These are phyloP conservation scores for Phytophthora pluvialis DNA, from an alignment of 352 stramenopile genomes.

Conservation along the genomic window DNA sequence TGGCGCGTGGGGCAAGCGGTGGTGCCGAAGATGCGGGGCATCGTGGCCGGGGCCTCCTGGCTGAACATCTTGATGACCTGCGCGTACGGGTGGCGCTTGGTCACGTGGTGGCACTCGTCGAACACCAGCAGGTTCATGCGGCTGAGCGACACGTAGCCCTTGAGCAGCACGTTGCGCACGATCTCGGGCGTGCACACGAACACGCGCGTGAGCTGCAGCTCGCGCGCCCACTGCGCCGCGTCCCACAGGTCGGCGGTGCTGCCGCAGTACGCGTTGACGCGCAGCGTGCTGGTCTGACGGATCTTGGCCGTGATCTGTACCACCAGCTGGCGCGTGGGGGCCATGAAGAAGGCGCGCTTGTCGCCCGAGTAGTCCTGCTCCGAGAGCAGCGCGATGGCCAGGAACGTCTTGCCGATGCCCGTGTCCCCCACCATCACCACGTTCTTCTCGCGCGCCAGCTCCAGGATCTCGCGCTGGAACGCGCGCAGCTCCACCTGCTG, in stretches of 20 bases:
- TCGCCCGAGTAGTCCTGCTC: constrained; percentile 77
- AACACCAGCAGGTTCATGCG: constrained; percentile 89
- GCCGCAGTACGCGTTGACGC: constrained; percentile 63
- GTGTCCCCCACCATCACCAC: constrained; percentile 87
- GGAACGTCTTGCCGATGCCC: constrained; percentile 88
- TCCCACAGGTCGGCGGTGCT: constrained; percentile 67
- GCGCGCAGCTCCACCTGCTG: constrained; percentile 57
- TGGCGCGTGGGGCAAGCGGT: constrained; percentile 79
- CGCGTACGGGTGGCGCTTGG: constrained; percentile 90
- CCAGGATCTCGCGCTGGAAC: constrained; percentile 77
- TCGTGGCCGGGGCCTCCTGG: constrained; percentile 22
- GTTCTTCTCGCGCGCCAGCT: constrained; percentile 73
- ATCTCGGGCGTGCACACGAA: constrained; percentile 90
- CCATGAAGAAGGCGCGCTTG: constrained; percentile 82
- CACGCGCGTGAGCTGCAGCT: constrained; percentile 67
- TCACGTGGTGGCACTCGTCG: constrained; percentile 92
- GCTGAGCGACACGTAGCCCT: constrained; percentile 81
- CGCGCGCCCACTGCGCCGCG: constrained; percentile 57
- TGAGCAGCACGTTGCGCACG: constrained; percentile 82
- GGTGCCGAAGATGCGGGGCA: constrained; percentile 87
- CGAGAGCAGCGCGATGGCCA: constrained; percentile 75
- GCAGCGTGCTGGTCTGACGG: constrained; percentile 60
- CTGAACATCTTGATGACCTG: constrained; percentile 89
- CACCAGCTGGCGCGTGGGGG: constrained; percentile 82
- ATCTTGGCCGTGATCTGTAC: constrained; percentile 84